phyloP scores from a whole-genome alignment of 208 protist genomes.

The Phytomonas sp. region DNA sequence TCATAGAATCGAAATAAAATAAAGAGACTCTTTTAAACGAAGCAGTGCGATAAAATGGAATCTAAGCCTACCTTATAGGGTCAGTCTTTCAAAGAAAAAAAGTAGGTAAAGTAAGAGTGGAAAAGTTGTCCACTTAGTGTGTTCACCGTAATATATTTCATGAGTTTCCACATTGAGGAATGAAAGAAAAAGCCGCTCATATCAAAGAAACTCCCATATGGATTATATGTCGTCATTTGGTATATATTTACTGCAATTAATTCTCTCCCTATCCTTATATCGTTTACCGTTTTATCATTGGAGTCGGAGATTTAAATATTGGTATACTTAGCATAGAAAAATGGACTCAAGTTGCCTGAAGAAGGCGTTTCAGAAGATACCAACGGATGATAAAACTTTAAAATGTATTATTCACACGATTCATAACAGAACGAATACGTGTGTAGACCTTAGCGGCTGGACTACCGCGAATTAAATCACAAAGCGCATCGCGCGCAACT shows the following conservation, averaged over 20 bases:
- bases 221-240: not conserved
- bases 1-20: not conserved
- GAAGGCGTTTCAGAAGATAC: not conserved
- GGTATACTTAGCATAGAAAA: not conserved
- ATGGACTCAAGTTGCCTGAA: not conserved
- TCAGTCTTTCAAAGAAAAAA: not conserved
- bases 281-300: not conserved
- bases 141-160: not conserved
- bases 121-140: not conserved
- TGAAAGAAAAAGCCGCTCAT: not conserved
- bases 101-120: not conserved
- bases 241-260: not conserved
- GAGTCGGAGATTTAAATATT: not conserved
- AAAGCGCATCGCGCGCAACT: slow-evolving; percentile 95
- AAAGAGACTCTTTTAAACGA: not conserved
- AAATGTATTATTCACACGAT: slow-evolving; percentile 92
- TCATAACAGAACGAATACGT: slow-evolving; percentile 92
- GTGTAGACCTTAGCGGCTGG: slow-evolving; percentile 96
- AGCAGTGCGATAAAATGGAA: not conserved
- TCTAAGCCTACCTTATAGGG: not conserved
- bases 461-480: slow-evolving; percentile 96
- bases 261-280: not conserved
- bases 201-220: not conserved
- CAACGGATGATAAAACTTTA: slow-evolving; percentile 18
- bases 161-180: not conserved